Base-by-base conservation (phyloP, 345 rosid species). In the Syzygium aqueum region DNA sequence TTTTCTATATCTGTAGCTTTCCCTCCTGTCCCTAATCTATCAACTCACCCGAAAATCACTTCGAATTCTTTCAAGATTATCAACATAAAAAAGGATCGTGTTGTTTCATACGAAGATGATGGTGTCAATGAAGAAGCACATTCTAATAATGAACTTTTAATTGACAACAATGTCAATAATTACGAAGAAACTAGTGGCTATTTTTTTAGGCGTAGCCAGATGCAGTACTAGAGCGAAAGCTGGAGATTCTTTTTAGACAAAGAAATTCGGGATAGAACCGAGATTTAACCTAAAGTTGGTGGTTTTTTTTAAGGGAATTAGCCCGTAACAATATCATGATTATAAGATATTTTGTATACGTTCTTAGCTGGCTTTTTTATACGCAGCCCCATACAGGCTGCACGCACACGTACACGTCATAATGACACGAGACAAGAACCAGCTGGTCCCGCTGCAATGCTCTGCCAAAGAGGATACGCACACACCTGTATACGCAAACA, bases 211-310 rank as follows among this genome's bases (percentile, higher is more conserved):
- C 1, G 10, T 21, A 22, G 25, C 1, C 4, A 8, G 30, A 59
- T 5, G 3, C 16, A 3, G 2, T 15, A 27, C 5, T 27, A 59
- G 67, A 27, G 73, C 3, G 37, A n/a, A n/a, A n/a, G n/a, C n/a
- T n/a, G n/a, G n/a, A 61, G n/a, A 11, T 12, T 59, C 13, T 6
- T 12, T 59, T 13, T 25, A 3, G 7, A 14, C 13, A 61, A 61
- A 53, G 8, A 22, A 51, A 12, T 51, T 10, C 3, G 2, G 12
- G 27, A 1, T 2, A 9, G 19, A 56, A 8, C 23, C 2, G n/a
- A 56, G 10, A 4, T 1, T 3, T 3, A 11, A 25, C 7, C 4
- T 3, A 56, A 23, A 56, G 0, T 23, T 3, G 0, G n/a, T 6
- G 5, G 23, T 17, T 59, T 11, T n/a, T 61, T n/a, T 28, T 63